These are phyloP conservation scores for Phytopythium montanum DNA, from an alignment of 352 stramenopile genomes.

Conservation along the genomic window DNA sequence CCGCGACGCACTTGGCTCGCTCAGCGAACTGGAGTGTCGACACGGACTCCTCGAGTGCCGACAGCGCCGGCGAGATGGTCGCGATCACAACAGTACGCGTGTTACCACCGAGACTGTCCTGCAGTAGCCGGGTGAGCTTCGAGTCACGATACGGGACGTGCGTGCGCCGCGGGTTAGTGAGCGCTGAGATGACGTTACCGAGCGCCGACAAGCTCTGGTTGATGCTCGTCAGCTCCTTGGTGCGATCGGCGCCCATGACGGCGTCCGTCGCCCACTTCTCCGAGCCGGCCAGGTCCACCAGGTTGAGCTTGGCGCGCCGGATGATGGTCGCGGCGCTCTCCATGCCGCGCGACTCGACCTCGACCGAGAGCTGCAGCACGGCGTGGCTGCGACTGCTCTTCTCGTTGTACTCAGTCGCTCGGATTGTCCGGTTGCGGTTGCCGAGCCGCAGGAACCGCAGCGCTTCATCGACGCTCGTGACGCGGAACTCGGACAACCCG, in stretches of 20 bases:
- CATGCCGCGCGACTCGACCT: slow-evolving; percentile 69
- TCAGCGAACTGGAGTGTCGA: slow-evolving; percentile 90
- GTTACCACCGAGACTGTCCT: slow-evolving; percentile 85
- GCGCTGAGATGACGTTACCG: slow-evolving; percentile 86
- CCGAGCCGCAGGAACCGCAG: slow-evolving; percentile 70
- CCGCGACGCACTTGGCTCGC: slow-evolving; percentile 69
- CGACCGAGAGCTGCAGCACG: slow-evolving; percentile 77
- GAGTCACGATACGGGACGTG: slow-evolving; percentile 97
- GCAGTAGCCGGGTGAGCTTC: slow-evolving; percentile 94
- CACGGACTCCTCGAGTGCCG: slow-evolving; percentile 85
- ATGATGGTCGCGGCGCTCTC: slow-evolving; percentile 74
- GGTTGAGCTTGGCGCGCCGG: slow-evolving; percentile 81
- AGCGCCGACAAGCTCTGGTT: slow-evolving; percentile 91
- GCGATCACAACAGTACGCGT: slow-evolving; percentile 88
- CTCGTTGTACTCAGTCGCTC: slow-evolving; percentile 85
- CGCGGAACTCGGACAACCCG: slow-evolving; percentile 87
- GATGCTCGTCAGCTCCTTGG: slow-evolving; percentile 90
- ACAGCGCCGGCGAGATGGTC: slow-evolving; percentile 79
- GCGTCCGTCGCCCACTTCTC: slow-evolving; percentile 88
- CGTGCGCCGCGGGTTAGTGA: slow-evolving; percentile 59
- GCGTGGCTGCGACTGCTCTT: slow-evolving; percentile 86
- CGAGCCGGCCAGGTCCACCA: slow-evolving; percentile 90
- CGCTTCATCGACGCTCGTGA: slow-evolving; percentile 76
- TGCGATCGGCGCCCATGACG: slow-evolving; percentile 60
- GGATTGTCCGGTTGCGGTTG: slow-evolving; percentile 85